phyloP scores from a whole-genome alignment of 1,284 basidiomycete genomes.

The Trichosporon sp. region DNA sequence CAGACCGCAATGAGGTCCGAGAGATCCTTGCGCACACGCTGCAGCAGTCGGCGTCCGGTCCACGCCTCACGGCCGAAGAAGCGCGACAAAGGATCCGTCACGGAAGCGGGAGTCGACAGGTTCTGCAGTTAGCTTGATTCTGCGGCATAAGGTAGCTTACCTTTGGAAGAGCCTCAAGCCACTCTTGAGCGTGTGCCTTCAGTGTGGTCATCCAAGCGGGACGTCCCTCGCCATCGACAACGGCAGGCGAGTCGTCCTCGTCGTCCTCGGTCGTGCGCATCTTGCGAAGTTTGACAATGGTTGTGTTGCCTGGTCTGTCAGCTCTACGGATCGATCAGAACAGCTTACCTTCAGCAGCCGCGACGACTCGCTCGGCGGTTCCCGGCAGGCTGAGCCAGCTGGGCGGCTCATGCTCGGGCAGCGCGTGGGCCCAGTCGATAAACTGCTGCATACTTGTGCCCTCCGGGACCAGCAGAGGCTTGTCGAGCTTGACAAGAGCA shows the following conservation, averaged over 20 bases:
- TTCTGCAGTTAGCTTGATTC: neutral
- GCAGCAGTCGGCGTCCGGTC: slow-evolving; percentile 69
- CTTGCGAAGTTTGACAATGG: slow-evolving; percentile 78
- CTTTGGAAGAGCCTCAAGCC: slow-evolving; percentile 67
- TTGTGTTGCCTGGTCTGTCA: slow-evolving; percentile 60
- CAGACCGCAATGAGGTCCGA: slow-evolving; percentile 75
- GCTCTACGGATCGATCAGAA: neutral
- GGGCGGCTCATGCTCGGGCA: slow-evolving; percentile 87
- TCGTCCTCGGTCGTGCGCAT: slow-evolving; percentile 87
- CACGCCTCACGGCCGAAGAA: slow-evolving; percentile 82
- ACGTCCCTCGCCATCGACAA: slow-evolving; percentile 62
- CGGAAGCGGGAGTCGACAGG: slow-evolving; percentile 21
- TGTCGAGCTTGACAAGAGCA: slow-evolving; percentile 60
- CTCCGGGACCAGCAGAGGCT: slow-evolving; percentile 70
- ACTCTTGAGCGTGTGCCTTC: slow-evolving; percentile 71
- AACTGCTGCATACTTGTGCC: slow-evolving; percentile 87
- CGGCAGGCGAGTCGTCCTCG: slow-evolving; percentile 60
- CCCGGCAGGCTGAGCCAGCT: slow-evolving; percentile 87
- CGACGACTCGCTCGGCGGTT: slow-evolving; percentile 84
- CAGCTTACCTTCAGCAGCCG: slow-evolving; percentile 72
- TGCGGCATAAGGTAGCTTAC: slow-evolving; percentile 50
- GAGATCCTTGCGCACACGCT: slow-evolving; percentile 72
- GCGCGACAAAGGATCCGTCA: slow-evolving; percentile 69
- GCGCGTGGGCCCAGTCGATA: slow-evolving; percentile 72
- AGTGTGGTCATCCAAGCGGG: slow-evolving; percentile 89